phyloP scores from a whole-genome alignment of 2,329 filamentous ascomycete species.

The Penicillium aurantiogriseum region DNA sequence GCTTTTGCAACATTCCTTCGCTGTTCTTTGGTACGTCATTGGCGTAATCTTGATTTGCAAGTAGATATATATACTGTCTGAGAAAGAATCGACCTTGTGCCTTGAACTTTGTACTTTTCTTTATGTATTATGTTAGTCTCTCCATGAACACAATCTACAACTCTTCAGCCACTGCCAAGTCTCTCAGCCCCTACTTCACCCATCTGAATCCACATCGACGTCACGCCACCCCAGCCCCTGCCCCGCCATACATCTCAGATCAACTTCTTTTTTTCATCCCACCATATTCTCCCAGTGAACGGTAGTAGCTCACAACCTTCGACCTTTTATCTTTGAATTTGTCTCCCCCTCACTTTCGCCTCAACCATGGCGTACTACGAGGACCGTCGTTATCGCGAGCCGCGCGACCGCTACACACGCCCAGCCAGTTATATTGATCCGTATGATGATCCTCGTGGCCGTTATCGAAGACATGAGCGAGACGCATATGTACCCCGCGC shows the following conservation, averaged over 20 bases:
- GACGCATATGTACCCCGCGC: conserved; percentile 53
- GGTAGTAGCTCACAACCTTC: conserved; percentile 15
- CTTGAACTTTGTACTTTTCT: not conserved
- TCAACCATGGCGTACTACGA: conserved; percentile 40
- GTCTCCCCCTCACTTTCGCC: not conserved
- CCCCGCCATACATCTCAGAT: conserved; percentile 16
- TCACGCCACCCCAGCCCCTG: conserved; percentile 25
- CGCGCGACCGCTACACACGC: conserved; percentile 33
- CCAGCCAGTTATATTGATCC: conserved; percentile 30
- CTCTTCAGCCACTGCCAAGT: conserved; percentile 12
- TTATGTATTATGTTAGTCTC: not conserved
- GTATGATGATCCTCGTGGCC: conserved; percentile 26
- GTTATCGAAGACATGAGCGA: conserved; percentile 17
- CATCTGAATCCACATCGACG: conserved; percentile 24
- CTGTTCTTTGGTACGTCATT: conserved; percentile 1
- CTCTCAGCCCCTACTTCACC: conserved; percentile 1
- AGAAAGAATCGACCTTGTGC: not conserved
- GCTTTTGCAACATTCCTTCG: not conserved
- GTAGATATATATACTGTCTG: conserved; percentile 5
- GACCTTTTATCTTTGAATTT: conserved; percentile 10
- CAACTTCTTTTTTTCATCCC: conserved; percentile 11
- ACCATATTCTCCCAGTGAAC: conserved; percentile 14
- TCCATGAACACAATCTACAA: not conserved
- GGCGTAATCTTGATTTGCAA: not conserved
- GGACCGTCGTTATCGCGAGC: conserved; percentile 27